Evolutionary conservation across 116 monocot species (phyloP).

Genomic region (Thalassia testudinum): DNA sequence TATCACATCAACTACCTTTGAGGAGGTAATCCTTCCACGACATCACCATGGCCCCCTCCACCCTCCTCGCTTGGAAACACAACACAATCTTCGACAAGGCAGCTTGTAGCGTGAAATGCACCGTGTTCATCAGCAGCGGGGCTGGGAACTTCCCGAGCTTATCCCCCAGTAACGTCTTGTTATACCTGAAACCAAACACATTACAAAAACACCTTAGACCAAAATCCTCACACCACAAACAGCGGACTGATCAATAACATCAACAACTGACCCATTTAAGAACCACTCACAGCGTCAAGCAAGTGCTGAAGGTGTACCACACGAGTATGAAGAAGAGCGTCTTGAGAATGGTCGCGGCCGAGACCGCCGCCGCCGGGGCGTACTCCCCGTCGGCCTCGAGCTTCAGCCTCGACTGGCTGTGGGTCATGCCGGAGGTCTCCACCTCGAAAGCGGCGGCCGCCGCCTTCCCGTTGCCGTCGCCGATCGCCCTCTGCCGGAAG

Average conservation of each 20-base stretch:
- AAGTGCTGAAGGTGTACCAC: constrained; percentile 91
- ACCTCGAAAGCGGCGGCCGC: constrained; percentile 21
- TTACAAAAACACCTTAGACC: too few relatives aligned
- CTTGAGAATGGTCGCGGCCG: constrained; percentile 35
- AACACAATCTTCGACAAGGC: constrained; percentile 53
- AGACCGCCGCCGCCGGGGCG: constrained; percentile 17
- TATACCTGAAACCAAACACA: constrained; percentile 46
- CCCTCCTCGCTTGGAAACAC: constrained; percentile 25
- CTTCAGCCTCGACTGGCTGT: constrained; percentile 21
- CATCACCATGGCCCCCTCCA: constrained; percentile 22
- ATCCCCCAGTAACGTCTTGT: constrained; percentile 83
- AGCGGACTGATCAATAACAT: too few relatives aligned
- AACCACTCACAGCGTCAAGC: constrained; percentile 75
- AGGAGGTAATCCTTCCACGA: constrained; percentile 91
- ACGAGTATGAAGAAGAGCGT: constrained; percentile 42
- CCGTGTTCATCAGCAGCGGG: constrained; percentile 90
- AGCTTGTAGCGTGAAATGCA: constrained; percentile 91
- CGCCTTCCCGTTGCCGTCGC: constrained; percentile 5
- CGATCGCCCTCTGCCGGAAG: constrained; percentile 22
- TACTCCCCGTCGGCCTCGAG: constrained; percentile 9
- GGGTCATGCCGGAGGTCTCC: constrained; percentile 25
- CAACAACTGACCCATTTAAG: too few relatives aligned
- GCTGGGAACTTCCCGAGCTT: constrained; percentile 77
- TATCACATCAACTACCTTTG: constrained; percentile 46
- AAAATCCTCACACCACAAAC: too few relatives aligned